phyloP scores from a whole-genome alignment of 192 early-diverging fungal genomes.

The Coemansia sp. region DNA sequence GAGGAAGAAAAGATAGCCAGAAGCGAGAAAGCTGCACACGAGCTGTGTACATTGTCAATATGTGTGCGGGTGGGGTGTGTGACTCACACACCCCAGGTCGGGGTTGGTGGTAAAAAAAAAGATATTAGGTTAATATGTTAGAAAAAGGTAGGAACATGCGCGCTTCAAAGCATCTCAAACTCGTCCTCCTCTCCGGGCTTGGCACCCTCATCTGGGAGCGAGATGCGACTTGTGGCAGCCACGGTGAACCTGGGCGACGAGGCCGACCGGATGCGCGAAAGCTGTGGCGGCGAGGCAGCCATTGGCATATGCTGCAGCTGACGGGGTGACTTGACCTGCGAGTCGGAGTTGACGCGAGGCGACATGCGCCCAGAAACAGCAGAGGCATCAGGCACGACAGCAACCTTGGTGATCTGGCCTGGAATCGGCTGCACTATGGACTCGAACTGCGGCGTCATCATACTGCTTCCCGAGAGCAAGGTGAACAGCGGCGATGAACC shows the following conservation, averaged over 20 bases:
- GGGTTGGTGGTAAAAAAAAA: not conserved
- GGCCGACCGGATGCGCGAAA: conserved; percentile 35
- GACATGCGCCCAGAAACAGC: conserved; percentile 35
- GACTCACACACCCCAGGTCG: too few relatives aligned
- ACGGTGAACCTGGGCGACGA: conserved; percentile 45
- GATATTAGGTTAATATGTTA: not conserved
- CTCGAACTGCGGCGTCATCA: conserved; percentile 52
- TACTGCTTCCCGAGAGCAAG: conserved; percentile 48
- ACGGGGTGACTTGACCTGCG: conserved; percentile 35
- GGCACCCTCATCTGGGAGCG: not conserved
- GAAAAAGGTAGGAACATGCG: not conserved
- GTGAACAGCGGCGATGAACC: conserved; percentile 53
- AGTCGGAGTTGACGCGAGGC: conserved; percentile 49
- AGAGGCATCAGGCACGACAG: conserved; percentile 1
- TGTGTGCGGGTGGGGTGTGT: too few relatives aligned
- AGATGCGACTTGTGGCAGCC: conserved; percentile 5
- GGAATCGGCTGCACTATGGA: conserved; percentile 30
- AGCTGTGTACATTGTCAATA: not conserved
- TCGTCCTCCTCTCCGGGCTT: conserved; percentile 10
- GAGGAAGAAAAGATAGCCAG: not conserved
- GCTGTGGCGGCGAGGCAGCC: conserved; percentile 15
- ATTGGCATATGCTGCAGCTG: conserved; percentile 21
- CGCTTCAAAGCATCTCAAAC: conserved; percentile 21
- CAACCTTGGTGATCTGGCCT: conserved; percentile 22
- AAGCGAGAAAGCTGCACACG: not conserved